Percentiles rank a stretch among this genome's conserved stretches.
phyloP scores from a whole-genome alignment of 768 basidiomycete genomes.

The Trametes cinnabarina region DNA sequence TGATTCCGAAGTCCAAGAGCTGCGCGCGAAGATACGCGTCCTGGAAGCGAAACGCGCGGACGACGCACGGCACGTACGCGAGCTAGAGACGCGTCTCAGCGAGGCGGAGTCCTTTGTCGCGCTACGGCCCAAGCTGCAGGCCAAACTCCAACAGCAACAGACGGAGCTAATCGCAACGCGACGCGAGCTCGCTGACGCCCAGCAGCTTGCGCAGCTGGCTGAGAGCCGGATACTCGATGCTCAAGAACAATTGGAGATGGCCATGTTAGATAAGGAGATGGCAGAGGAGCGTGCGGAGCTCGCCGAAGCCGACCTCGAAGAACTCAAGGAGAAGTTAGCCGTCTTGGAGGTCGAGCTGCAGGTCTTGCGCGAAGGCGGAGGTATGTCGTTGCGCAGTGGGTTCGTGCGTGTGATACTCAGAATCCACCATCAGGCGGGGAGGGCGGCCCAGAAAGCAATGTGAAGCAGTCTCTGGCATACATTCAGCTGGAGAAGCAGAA shows the following conservation, averaged over 20 bases:
- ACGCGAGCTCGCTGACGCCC: constrained; percentile 73
- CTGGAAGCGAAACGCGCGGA: constrained; percentile 86
- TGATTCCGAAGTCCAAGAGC: constrained; percentile 71
- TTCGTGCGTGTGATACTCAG: background rate
- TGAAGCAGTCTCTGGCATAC: constrained; percentile 62
- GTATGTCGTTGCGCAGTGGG: constrained; percentile 11
- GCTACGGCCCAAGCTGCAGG: constrained; percentile 86
- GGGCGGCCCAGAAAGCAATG: constrained; percentile 29
- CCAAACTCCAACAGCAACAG: constrained; percentile 79
- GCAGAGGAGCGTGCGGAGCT: constrained; percentile 90
- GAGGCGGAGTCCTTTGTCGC: constrained; percentile 85
- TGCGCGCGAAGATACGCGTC: constrained; percentile 78
- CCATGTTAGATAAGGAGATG: constrained; percentile 92
- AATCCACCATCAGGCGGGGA: constrained; percentile 23
- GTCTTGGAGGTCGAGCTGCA: constrained; percentile 81
- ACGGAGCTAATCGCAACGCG: constrained; percentile 73
- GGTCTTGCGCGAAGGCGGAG: constrained; percentile 63
- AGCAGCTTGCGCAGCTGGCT: constrained; percentile 69
- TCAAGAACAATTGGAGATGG: constrained; percentile 92
- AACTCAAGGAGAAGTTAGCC: constrained; percentile 73
- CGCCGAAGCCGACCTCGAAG: constrained; percentile 75
- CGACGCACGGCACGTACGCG: constrained; percentile 78
- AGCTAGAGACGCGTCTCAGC: constrained; percentile 78
- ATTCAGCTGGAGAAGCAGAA: constrained; percentile 97
- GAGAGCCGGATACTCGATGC: constrained; percentile 73